Evolutionary conservation across 352 stramenopile genomes (phyloP).

Genomic region (Phytopythium boreale): DNA sequence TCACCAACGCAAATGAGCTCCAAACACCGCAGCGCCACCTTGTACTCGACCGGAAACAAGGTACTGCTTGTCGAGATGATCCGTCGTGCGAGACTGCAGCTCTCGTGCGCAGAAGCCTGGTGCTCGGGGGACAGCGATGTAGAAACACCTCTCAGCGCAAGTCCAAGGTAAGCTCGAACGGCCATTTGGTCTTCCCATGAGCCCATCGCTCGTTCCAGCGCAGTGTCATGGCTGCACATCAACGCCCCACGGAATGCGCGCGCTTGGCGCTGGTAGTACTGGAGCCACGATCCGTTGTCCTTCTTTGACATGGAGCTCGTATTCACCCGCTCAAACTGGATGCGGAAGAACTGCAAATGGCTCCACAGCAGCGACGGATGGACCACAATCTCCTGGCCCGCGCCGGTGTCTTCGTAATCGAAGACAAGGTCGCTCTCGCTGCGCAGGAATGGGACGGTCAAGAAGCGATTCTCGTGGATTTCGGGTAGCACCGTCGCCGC

Average conservation of each 20-base stretch:
- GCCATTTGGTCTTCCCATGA: constrained; percentile 41
- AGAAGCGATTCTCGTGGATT: constrained; percentile 54
- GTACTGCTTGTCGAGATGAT: constrained; percentile 36
- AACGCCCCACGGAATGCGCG: constrained; percentile 27
- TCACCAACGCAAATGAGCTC: constrained; percentile 32
- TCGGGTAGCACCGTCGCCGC: constrained; percentile 43
- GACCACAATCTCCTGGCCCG: constrained; percentile 40
- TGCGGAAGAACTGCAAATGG: constrained; percentile 51
- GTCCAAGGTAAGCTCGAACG: constrained; percentile 32
- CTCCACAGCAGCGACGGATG: constrained; percentile 39
- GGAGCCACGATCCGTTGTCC: constrained; percentile 10
- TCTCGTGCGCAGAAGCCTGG: constrained; percentile 21
- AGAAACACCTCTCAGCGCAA: constrained; percentile 36
- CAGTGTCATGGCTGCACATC: constrained; percentile 11
- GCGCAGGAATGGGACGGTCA: constrained; percentile 53
- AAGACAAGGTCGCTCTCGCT: constrained; percentile 55
- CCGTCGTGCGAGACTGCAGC: constrained; percentile 25
- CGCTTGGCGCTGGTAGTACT: constrained; percentile 24
- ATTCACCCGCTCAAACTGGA: constrained; percentile 51
- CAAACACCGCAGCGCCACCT: constrained; percentile 44
- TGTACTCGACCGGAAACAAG: constrained; percentile 63
- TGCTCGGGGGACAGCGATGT: constrained; percentile 13
- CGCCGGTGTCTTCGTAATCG: constrained; percentile 43
- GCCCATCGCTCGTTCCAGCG: constrained; percentile 31
- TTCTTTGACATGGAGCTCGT: constrained; percentile 10